Conservation (phyloP, 805 yeast species). For the Danielia oregonensis region DNA sequence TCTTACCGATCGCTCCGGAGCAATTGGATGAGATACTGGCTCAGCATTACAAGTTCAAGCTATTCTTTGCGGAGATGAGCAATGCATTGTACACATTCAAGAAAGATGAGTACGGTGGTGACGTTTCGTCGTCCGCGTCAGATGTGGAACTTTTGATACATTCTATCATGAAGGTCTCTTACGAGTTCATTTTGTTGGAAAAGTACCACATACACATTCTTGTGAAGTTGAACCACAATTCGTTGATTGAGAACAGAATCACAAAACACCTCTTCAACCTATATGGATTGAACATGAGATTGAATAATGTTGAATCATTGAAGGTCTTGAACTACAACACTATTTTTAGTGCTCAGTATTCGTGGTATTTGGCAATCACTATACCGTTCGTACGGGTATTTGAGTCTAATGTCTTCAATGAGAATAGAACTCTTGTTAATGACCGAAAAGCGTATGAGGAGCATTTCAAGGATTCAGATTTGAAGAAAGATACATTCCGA, state of each 20-base stretch:
- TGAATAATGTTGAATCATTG: slow-evolving; percentile 15
- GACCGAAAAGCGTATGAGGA: slow-evolving; percentile 9
- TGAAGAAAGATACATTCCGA: slow-evolving; percentile 1
- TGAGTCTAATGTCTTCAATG: slow-evolving; percentile 31
- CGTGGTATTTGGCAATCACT: slow-evolving; percentile 36
- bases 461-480: not conserved
- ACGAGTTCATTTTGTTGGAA: slow-evolving; percentile 38
- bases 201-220: slow-evolving; percentile 36
- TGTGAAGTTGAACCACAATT: slow-evolving; percentile 30
- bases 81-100: slow-evolving; percentile 23
- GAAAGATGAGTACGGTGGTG: slow-evolving; percentile 27
- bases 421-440: slow-evolving; percentile 16
- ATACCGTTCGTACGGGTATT: slow-evolving; percentile 35
- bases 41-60: slow-evolving; percentile 27
- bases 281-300: slow-evolving; percentile 16
- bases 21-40: slow-evolving; percentile 18
- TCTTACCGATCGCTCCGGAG: slow-evolving; percentile 8
- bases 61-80: slow-evolving; percentile 23
- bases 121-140: slow-evolving; percentile 12
- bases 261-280: slow-evolving; percentile 21
- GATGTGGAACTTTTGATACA: slow-evolving; percentile 23
- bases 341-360: slow-evolving; percentile 29
- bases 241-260: slow-evolving; percentile 25
- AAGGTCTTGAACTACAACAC: slow-evolving; percentile 34
- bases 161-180: slow-evolving; percentile 30